Base-by-base conservation (phyloP, 768 basidiomycete genomes). In the Tulasnella sp. region DNA sequence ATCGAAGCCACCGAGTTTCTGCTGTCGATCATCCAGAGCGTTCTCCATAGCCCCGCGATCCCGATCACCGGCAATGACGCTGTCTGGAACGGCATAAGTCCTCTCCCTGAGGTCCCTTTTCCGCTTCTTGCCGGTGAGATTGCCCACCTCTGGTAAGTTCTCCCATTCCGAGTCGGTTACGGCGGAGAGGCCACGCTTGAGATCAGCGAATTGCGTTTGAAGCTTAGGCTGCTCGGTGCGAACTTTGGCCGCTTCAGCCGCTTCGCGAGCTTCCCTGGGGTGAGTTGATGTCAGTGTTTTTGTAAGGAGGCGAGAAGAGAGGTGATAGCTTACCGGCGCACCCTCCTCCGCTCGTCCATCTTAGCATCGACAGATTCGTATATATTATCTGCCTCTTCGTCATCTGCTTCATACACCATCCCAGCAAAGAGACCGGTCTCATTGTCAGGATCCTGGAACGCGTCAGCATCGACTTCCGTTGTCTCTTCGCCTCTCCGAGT, bases 391-490 rank as follows among this genome's bases (percentile, higher is more conserved):
- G 95, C 96, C 70, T 98, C 96, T 65, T 97, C 94, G 63, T 99
- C 96, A 64, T 98, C 96, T 59, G 87, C 85, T 70, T 99, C 94
- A 69, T 99, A 97, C 0, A 90, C 89, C 8, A 87, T 94, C 11
- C 94, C 93, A 3, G 93, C 89, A 68, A 99, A 98, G 4, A 98
- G 78, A 24, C 95, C 95, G 64, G 84, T 86, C 74, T 98, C 94
- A 70, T 97, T 95, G 69, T 99, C 96, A 23, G 95, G 96, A 70
- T 99, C 95, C 71, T 94, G 90, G 67, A 88, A 92, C 66, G 88
- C 86, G 4, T 95, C 95, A 0, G 89, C 86, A 70, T 91, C 90
- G 24, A 88, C 75, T 55, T 94, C 90, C 0, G 81, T 74, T 7
- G 34, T 38, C 66, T 95, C 94, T 72, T 97, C 92, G 4, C 92